These are phyloP conservation scores for Suillus fuscotomentosus DNA, from an alignment of 768 basidiomycete species.

Conservation along the genomic window DNA sequence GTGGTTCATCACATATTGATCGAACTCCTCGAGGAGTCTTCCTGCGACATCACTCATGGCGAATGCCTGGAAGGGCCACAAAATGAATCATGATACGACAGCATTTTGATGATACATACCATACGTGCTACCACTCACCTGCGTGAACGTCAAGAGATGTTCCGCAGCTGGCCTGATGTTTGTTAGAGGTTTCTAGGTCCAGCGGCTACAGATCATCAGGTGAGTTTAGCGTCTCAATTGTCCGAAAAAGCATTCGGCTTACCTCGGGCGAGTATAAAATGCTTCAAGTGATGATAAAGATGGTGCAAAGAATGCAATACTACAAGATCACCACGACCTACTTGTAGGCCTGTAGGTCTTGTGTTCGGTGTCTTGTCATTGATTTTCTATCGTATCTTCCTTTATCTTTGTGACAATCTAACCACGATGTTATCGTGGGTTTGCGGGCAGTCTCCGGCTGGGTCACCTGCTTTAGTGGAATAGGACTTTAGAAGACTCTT, in stretches of 20 bases:
- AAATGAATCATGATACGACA: background rate
- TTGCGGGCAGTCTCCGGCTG: background rate
- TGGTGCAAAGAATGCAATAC: background rate
- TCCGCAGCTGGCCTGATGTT: background rate
- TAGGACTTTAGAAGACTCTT: background rate
- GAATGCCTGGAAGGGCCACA: background rate
- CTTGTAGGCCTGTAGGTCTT: background rate
- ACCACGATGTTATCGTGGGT: background rate
- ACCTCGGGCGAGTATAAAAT: background rate
- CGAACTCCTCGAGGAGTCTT: background rate
- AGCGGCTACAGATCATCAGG: background rate
- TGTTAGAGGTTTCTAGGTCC: background rate
- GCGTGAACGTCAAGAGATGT: background rate
- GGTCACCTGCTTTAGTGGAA: background rate
- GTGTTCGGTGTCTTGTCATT: background rate
- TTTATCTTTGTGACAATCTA: background rate
- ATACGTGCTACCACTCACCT: background rate
- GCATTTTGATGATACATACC: background rate
- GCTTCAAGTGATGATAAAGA: background rate
- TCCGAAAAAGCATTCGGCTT: background rate
- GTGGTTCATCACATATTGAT: constrained; percentile 1
- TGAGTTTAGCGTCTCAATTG: background rate
- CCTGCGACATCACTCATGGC: background rate
- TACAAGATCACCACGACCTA: background rate
- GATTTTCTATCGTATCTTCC: background rate